These are phyloP conservation scores for Suillus cothurnatus DNA, from an alignment of 768 basidiomycete genomes.

Conservation along the genomic window DNA sequence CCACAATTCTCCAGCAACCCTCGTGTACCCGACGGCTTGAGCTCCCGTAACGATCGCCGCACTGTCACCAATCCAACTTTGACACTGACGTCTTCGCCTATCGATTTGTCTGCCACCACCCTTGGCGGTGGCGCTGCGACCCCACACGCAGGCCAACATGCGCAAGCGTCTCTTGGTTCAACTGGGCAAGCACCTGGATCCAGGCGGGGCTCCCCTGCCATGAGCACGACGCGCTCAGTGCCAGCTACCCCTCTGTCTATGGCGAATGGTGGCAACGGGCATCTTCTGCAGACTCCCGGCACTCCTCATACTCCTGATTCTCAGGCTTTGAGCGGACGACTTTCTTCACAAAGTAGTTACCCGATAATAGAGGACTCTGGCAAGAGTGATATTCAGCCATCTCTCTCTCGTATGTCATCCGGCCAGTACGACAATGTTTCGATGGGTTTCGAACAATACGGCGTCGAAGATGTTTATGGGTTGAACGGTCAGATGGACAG, in stretches of 20 bases:
- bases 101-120: constrained; percentile 47
- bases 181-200: constrained; percentile 48
- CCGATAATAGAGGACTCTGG: constrained; percentile 53
- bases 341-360: constrained; percentile 48
- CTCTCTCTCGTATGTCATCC: constrained; percentile 67
- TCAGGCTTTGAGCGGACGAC: constrained; percentile 63
- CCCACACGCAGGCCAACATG: constrained; percentile 63
- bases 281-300: constrained; percentile 64
- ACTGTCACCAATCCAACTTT: constrained; percentile 75
- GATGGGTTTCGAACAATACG: constrained; percentile 51
- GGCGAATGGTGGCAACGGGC: constrained; percentile 45
- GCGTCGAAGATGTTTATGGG: constrained; percentile 53
- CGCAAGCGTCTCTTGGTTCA: constrained; percentile 45
- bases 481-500: constrained; percentile 52
- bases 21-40: constrained; percentile 61
- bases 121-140: constrained; percentile 62
- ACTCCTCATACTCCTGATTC: constrained; percentile 64
- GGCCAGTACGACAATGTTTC: constrained; percentile 55
- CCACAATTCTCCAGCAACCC: constrained; percentile 77
- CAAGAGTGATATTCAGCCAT: constrained; percentile 65
- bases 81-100: constrained; percentile 57
- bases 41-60: constrained; percentile 63
- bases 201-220: constrained; percentile 72
- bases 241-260: constrained; percentile 76
- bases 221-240: constrained; percentile 72